Base-by-base conservation (phyloP, 345 rosid species). In the Eucalyptus curtisii region DNA sequence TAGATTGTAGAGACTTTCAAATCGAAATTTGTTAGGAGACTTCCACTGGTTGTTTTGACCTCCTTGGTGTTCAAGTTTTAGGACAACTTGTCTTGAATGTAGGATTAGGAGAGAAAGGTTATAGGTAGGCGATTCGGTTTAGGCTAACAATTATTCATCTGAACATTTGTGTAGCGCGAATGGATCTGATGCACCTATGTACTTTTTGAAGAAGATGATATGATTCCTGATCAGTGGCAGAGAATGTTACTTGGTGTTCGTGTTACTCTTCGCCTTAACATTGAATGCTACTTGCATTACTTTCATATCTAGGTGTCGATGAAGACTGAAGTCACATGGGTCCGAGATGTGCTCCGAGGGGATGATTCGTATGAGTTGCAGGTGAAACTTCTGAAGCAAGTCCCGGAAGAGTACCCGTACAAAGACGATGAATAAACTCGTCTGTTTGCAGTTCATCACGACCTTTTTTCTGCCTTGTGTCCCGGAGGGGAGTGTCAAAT, bases 301-400 rank as follows among this genome's bases (percentile, higher is more conserved):
- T 17, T 45, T 5, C 44, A 22, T 45, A 82, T 30, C 48, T 88
- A 98, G 99, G 99, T 95, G 66, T 96, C 99, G 64, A 96, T 97
- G 99, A 98, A 96, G 96, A 95, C 98, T 50, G 98, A 97, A 94
- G 96, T 97, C 49, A 93, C 96, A 49, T 97, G 99, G 98, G 91
- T 93, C 30, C 95, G 95, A 6, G 97, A 96, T 88, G 93, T 94
- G 94, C 97, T 98, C 86, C 90, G 95, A 52, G 98, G 99, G 52
- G 98, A 95, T 86, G 98, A 95, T 93, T 96, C 95, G 16, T 95
- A 93, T 66, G 98, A 96, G 95, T 91, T 95, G 92, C 98, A 96
- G 92, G 98, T 96, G 93, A 97, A 96, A 91, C 96, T 96, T 86
- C 86, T 96, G 86, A 96, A 95, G 93, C 99, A 95, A 92, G 93